These are phyloP conservation scores for Candida morakotiae DNA, from an alignment of 805 yeast species.

Conservation along the genomic window DNA sequence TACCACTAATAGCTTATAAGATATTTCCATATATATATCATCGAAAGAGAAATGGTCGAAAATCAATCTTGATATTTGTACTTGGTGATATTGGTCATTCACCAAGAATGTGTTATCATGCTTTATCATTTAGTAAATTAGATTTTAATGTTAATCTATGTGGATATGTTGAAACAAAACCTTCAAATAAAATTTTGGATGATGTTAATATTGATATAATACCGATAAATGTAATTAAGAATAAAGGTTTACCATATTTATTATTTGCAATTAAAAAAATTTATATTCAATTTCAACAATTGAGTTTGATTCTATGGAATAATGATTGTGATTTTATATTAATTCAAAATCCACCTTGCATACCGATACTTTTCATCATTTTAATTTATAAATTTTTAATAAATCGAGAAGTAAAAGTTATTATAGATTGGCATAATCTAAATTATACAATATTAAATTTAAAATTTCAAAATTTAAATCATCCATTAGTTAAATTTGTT, in stretches of 20 bases:
- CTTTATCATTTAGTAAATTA: conserved; percentile 61
- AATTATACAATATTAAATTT: conserved; percentile 79
- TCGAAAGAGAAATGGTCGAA: conserved; percentile 24
- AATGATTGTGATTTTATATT: conserved; percentile 61
- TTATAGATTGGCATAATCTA: conserved; percentile 96
- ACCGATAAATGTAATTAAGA: conserved; percentile 39
- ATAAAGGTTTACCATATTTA: conserved; percentile 48
- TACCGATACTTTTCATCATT: conserved; percentile 72
- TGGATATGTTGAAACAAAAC: conserved; percentile 67
- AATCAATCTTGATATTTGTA: conserved; percentile 72
- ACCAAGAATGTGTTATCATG: conserved; percentile 92
- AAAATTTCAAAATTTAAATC: conserved; percentile 48
- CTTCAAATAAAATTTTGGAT: conserved; percentile 49
- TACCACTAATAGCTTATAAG: conserved; percentile 42
- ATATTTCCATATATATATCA: conserved; percentile 27
- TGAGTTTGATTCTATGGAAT: conserved; percentile 46
- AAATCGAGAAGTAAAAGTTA: conserved; percentile 53
- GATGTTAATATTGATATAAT: conserved; percentile 50
- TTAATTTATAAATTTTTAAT: conserved; percentile 48
- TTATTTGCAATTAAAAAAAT: conserved; percentile 60
- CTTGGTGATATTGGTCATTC: conserved; percentile 94
- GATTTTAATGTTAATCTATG: conserved; percentile 79
- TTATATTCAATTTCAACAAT: conserved; percentile 44
- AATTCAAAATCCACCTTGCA: conserved; percentile 89
- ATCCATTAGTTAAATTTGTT: conserved; percentile 61